Base-by-base conservation (phyloP, 768 basidiomycete species). In the Xerocomellus intermedius region DNA sequence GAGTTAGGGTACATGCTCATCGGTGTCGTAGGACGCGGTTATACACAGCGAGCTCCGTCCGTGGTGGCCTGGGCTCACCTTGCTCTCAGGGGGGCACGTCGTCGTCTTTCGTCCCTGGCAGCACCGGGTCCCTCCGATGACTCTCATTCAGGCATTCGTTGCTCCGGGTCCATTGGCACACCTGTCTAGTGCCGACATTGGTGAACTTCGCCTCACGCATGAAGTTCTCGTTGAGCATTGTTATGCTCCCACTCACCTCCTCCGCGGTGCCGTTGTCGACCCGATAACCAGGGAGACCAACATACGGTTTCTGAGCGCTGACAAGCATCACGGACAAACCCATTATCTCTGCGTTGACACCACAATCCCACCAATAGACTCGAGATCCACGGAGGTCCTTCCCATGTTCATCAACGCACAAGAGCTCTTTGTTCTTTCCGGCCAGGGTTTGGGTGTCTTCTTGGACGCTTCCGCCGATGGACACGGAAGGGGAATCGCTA, bases 101-200 rank as follows among this genome's bases (percentile, higher is more conserved):
- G 10, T 65, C 16, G 57, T 60, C 38, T 66, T 66, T 46, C 53
- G 33, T 55, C 51, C 52, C 33, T 58, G 49, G 49, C n/a, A 6
- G 13, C 28, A 30, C 10, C 41, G 33, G 36, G 19, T 51, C 10
- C 56, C 48, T 50, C 54, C 52, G 3, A 41, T 30, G 42, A 57
- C 58, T 14, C 61, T 63, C 19, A 52, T 66, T 30, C 64, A 65
- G 14, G 59, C 46, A n/a, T 64, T 67, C 28, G 39, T 53, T 24
- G 22, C 24, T 12, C 64, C 62, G 8, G 42, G 61, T 8, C 4
- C 55, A 39, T 38, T 8, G 22, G 8, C 13, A 7, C n/a, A 30
- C n/a, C 32, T 7, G 22, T 19, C 48, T 21, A 35, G 43, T 14
- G 13, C 22, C 8, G 44, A 48, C 24, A 33, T 7, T 22, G 28